A percentile compares a stretch with the other conserved stretches of the same genome.
These are phyloP conservation scores for Colletotrichum sp. DNA, from an alignment of 2,329 filamentous ascomycete genomes.

Conservation along the genomic window DNA sequence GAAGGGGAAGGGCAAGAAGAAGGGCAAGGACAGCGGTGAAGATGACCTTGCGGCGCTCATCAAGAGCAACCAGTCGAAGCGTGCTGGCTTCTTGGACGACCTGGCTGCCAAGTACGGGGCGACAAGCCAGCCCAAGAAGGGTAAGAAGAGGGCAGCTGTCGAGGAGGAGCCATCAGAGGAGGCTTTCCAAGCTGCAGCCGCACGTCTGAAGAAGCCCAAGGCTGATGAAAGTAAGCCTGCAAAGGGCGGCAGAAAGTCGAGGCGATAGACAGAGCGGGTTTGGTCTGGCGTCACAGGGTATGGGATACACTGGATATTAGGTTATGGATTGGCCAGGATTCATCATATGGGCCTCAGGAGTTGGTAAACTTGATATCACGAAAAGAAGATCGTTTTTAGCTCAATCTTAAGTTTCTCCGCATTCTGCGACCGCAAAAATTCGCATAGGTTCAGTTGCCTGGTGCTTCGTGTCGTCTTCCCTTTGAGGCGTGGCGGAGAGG, in stretches of 20 bases:
- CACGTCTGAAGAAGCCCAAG: slow-evolving; percentile 47
- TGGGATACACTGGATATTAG: neutral
- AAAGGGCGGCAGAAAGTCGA: neutral
- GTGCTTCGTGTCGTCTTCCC: neutral
- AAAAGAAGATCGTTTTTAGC: neutral
- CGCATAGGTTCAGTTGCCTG: neutral
- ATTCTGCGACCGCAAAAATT: neutral
- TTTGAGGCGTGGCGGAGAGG: neutral
- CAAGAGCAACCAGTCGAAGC: slow-evolving; percentile 69
- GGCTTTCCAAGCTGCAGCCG: slow-evolving; percentile 62
- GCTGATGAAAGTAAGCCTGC: slow-evolving; percentile 18
- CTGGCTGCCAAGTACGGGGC: slow-evolving; percentile 79
- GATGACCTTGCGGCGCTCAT: slow-evolving; percentile 75
- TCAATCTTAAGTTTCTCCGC: neutral
- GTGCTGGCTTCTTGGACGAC: slow-evolving; percentile 71
- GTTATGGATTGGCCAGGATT: neutral
- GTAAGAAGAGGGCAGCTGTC: slow-evolving; percentile 57
- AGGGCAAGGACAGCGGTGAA: slow-evolving; percentile 49
- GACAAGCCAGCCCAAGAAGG: slow-evolving; percentile 50
- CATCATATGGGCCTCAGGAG: slow-evolving; percentile 17
- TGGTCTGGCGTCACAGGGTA: slow-evolving; percentile 5
- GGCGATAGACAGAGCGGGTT: neutral
- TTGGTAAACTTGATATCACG: neutral
- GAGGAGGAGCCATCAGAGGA: slow-evolving; percentile 71
- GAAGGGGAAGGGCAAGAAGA: slow-evolving; percentile 38